Evolutionary conservation across 768 basidiomycete species (phyloP).

Genomic region (Serendipita sp.): DNA sequence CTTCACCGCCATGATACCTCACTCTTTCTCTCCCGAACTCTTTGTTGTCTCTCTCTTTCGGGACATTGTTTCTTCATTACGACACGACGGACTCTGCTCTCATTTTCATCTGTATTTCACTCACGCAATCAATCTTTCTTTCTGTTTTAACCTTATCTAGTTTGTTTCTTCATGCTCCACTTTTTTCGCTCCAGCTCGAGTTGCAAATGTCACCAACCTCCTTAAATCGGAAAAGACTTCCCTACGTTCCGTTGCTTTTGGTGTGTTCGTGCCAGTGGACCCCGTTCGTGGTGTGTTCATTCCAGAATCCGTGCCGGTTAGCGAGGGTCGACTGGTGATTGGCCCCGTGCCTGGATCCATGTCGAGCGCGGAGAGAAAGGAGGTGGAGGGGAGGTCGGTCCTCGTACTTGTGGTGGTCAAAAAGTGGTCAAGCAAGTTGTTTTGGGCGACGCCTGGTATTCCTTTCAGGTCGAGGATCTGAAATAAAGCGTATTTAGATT

Average conservation of each 20-base stretch:
- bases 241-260: constrained; percentile 34
- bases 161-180: neutral
- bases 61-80: neutral
- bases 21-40: neutral
- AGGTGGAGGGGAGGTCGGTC: constrained; percentile 71
- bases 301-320: constrained; percentile 16
- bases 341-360: constrained; percentile 70
- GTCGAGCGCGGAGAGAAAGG: constrained; percentile 85
- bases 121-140: neutral
- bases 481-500: too few relatives aligned
- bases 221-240: constrained; percentile 83
- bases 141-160: neutral
- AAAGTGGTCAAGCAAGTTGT: constrained; percentile 81
- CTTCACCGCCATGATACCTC: too few relatives aligned
- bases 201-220: constrained; percentile 77
- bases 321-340: constrained; percentile 39
- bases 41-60: neutral
- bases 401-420: constrained; percentile 86
- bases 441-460: constrained; percentile 71
- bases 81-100: neutral
- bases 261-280: constrained; percentile 30
- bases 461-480: constrained; percentile 94
- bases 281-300: constrained; percentile 46
- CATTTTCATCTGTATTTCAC: neutral
- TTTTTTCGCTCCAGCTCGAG: constrained; percentile 39